Conservation (phyloP, 1,284 basidiomycete species). For the Microbotryum intermedium region DNA sequence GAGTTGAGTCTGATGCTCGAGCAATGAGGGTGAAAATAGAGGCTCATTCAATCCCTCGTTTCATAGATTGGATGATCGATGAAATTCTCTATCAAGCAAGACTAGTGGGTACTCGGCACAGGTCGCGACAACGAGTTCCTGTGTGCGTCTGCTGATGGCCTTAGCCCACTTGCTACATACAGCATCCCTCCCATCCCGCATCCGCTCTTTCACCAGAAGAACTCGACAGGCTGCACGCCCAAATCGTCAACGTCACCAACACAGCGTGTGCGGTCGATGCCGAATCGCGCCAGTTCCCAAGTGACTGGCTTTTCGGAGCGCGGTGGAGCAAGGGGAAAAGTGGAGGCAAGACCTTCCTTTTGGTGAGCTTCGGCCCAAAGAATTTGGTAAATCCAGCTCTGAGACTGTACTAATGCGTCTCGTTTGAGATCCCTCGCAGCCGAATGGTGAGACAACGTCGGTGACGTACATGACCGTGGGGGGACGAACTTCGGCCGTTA, state of each 20-base stretch:
- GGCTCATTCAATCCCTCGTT: background rate
- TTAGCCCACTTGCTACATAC: background rate
- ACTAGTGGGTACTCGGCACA: slow-evolving; percentile 37
- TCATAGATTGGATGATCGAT: slow-evolving; percentile 43
- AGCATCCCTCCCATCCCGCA: slow-evolving; percentile 62
- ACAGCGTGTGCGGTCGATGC: slow-evolving; percentile 64
- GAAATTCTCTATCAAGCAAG: slow-evolving; percentile 70
- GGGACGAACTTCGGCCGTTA: slow-evolving; percentile 68
- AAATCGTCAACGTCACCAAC: slow-evolving; percentile 53
- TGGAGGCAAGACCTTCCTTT: slow-evolving; percentile 43
- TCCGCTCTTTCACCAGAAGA: slow-evolving; percentile 51
- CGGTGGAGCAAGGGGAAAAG: slow-evolving; percentile 68
- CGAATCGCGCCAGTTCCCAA: slow-evolving; percentile 60
- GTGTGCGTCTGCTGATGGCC: background rate
- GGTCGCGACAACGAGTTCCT: background rate
- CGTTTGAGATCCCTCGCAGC: slow-evolving; percentile 42
- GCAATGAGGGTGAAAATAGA: too few relatives aligned
- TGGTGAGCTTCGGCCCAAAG: slow-evolving; percentile 44
- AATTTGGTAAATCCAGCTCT: too few relatives aligned
- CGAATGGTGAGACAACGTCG: slow-evolving; percentile 59
- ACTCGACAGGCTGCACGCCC: slow-evolving; percentile 50
- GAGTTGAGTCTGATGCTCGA: slow-evolving; percentile 52
- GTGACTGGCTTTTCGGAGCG: slow-evolving; percentile 60
- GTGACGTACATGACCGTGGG: slow-evolving; percentile 71
- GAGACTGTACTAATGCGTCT: too few relatives aligned